These are phyloP conservation scores for Saccharomycopsis guyanensis DNA, from an alignment of 805 yeast species.

Conservation along the genomic window DNA sequence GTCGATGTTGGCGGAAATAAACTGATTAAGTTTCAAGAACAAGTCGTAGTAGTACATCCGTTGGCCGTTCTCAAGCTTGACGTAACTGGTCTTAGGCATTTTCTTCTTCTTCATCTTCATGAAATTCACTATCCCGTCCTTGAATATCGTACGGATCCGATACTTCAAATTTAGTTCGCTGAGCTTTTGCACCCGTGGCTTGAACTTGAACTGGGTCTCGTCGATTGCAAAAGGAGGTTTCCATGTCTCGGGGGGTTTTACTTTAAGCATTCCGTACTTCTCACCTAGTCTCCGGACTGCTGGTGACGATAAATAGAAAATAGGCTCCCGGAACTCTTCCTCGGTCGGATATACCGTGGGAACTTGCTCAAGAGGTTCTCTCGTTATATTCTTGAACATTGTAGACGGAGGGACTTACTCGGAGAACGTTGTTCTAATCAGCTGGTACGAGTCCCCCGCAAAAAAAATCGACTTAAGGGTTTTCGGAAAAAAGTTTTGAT, in stretches of 20 bases:
- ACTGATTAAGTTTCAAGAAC: constrained; percentile 28
- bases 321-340: constrained; percentile 57
- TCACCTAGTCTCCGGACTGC: constrained; percentile 39
- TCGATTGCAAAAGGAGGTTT: constrained; percentile 49
- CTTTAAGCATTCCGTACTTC: constrained; percentile 66
- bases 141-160: constrained; percentile 55
- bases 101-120: constrained; percentile 36
- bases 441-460: too few relatives aligned
- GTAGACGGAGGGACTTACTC: too few relatives aligned
- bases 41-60: constrained; percentile 33
- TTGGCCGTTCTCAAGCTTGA: constrained; percentile 7
- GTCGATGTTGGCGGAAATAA: constrained; percentile 6
- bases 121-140: constrained; percentile 52
- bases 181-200: constrained; percentile 60
- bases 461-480: too few relatives aligned
- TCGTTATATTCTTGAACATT: background rate
- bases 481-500: too few relatives aligned
- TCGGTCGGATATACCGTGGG: constrained; percentile 54
- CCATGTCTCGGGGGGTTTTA: constrained; percentile 52
- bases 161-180: constrained; percentile 57
- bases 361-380: constrained; percentile 20
- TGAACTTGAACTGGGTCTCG: constrained; percentile 47
- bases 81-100: constrained; percentile 19
- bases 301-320: constrained; percentile 50
- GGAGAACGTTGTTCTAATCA: too few relatives aligned